phyloP scores from a whole-genome alignment of 345 rosid genomes.

The Adansonia digitata region DNA sequence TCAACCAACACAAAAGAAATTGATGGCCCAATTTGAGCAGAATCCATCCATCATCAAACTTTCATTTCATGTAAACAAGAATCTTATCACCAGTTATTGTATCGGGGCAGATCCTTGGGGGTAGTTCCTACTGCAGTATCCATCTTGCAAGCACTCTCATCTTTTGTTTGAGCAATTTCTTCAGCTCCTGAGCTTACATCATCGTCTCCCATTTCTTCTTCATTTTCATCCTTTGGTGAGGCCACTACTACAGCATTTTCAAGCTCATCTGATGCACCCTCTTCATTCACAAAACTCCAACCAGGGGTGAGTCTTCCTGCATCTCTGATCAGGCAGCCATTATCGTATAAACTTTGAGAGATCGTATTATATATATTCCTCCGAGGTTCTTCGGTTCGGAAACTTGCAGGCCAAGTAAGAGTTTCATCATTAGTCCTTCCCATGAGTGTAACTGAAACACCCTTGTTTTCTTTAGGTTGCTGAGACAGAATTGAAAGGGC shows the following conservation, averaged over 20 bases:
- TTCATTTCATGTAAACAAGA: not conserved
- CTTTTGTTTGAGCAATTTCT: conserved; percentile 20
- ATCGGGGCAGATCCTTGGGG: not conserved
- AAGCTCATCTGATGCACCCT: conserved; percentile 24
- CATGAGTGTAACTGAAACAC: conserved; percentile 2
- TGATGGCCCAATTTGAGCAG: conserved; percentile 24
- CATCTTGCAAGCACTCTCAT: conserved; percentile 11
- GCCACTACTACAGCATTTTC: conserved; percentile 13
- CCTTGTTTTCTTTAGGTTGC: conserved; percentile 12
- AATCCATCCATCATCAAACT: not conserved
- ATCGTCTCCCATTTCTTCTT: conserved; percentile 28
- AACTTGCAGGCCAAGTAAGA: conserved; percentile 18
- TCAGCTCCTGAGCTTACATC: conserved; percentile 28
- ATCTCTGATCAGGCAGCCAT: conserved; percentile 17
- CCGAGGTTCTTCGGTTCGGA: conserved; percentile 15
- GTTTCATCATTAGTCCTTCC: conserved; percentile 9
- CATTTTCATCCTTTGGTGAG: conserved; percentile 25
- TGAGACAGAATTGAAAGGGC: conserved; percentile 9
- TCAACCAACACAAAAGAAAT: not conserved
- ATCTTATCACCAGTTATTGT: conserved; percentile 14
- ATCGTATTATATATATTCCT: conserved; percentile 14
- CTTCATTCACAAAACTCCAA: conserved; percentile 27
- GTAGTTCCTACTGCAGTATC: conserved; percentile 8
- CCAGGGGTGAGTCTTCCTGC: conserved; percentile 23
- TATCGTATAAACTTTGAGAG: conserved; percentile 18